Evolutionary conservation across 176 grass and related monocot species (phyloP).

Genomic region (Zoysia pacifica): DNA sequence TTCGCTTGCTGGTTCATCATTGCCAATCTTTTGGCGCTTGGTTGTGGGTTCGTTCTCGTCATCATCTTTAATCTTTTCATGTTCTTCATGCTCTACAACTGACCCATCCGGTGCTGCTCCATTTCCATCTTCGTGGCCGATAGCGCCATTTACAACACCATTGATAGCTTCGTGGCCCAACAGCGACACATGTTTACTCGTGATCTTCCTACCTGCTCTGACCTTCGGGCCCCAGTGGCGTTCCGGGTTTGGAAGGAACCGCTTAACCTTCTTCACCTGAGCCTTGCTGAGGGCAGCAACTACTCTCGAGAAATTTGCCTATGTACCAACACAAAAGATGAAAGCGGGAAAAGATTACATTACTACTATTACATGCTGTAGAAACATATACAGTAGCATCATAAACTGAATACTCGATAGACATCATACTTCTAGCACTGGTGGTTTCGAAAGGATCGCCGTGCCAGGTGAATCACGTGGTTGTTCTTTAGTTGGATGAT

Average conservation of each 20-base stretch:
- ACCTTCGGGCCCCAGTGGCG: slow-evolving; percentile 92
- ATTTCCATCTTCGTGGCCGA: slow-evolving; percentile 30
- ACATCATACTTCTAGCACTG: slow-evolving; percentile 64
- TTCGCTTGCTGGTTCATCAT: slow-evolving; percentile 35
- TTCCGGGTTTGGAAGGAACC: slow-evolving; percentile 92
- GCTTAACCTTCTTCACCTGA: slow-evolving; percentile 71
- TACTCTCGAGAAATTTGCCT: slow-evolving; percentile 87
- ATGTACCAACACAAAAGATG: background rate
- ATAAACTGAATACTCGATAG: background rate
- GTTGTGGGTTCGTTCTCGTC: slow-evolving; percentile 37
- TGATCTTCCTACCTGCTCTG: slow-evolving; percentile 83
- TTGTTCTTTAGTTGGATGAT: slow-evolving; percentile 89
- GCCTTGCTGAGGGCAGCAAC: slow-evolving; percentile 80
- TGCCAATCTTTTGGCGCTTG: slow-evolving; percentile 62
- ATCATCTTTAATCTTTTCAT: slow-evolving; percentile 5
- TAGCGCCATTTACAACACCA: slow-evolving; percentile 37
- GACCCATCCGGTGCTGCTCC: slow-evolving; percentile 28
- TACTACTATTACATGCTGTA: background rate
- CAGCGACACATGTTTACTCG: slow-evolving; percentile 79
- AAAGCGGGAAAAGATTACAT: background rate
- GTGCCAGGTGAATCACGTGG: slow-evolving; percentile 59
- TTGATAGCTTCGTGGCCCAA: slow-evolving; percentile 60
- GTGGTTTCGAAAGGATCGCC: slow-evolving; percentile 73
- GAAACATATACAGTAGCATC: background rate
- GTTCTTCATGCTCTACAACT: slow-evolving; percentile 22